These are phyloP conservation scores for Talaromyces nanjingensis DNA, from an alignment of 495 filamentous ascomycete species.

Conservation along the genomic window DNA sequence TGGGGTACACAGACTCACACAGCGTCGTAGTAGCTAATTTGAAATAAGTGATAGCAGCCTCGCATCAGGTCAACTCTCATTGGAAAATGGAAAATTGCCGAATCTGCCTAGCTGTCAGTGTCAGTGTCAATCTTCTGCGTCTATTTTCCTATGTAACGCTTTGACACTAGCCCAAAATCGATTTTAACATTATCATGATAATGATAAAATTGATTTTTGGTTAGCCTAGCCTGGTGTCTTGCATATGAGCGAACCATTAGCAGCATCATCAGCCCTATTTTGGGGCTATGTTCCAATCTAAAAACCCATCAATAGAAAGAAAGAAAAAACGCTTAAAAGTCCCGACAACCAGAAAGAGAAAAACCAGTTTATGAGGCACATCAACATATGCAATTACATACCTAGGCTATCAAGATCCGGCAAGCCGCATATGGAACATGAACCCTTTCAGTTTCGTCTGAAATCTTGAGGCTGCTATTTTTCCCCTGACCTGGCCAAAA, in stretches of 20 bases:
- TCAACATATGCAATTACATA: not conserved
- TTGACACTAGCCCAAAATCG: not conserved
- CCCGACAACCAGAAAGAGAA: not conserved
- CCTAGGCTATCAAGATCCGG: not conserved
- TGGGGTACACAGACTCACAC: conserved; percentile 4
- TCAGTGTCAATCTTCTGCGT: not conserved
- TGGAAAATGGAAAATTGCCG: not conserved
- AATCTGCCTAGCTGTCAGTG: not conserved
- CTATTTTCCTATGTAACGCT: not conserved
- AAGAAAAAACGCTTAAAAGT: not conserved
- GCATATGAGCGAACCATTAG: not conserved
- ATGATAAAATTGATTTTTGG: not conserved
- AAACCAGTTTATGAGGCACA: not conserved
- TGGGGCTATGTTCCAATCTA: not conserved
- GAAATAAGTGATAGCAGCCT: not conserved
- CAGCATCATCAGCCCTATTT: not conserved
- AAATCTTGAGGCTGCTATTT: not conserved
- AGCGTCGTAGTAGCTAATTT: not conserved
- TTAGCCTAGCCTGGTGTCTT: not conserved
- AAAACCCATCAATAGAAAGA: not conserved
- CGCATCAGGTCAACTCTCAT: not conserved
- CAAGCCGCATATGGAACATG: not conserved
- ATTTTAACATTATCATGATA: not conserved
- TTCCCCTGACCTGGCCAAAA: not conserved
- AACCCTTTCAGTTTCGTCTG: not conserved